phyloP scores from a whole-genome alignment of 108 stramenopile species.

The Nannochloropsis granulata region DNA sequence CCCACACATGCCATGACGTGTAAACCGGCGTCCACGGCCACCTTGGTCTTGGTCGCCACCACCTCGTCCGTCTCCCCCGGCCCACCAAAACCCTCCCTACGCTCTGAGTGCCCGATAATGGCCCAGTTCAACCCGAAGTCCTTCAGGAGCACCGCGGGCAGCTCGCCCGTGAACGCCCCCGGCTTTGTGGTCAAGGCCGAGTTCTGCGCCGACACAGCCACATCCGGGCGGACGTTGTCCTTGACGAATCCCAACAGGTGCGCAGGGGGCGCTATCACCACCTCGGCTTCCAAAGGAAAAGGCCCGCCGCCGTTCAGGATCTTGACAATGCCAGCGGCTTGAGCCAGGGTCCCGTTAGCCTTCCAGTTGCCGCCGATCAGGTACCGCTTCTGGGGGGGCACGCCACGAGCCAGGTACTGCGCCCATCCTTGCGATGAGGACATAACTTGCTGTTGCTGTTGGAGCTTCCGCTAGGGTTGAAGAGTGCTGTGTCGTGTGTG shows the following conservation, averaged over 20 bases:
- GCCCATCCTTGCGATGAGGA: neutral
- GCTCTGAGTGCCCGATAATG: constrained; percentile 93
- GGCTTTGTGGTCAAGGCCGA: constrained; percentile 2
- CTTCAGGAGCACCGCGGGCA: constrained; percentile 68
- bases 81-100: constrained; percentile 73
- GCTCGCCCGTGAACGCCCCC: constrained; percentile 96
- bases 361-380: constrained; percentile 99
- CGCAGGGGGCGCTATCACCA: constrained; percentile 42
- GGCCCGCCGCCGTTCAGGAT: constrained; percentile 34
- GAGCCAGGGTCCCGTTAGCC: constrained; percentile 57
- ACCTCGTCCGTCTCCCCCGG: constrained; percentile 72
- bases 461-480: too few species aligned
- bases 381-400: constrained; percentile 31
- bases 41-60: constrained; percentile 85
- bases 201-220: constrained; percentile 12
- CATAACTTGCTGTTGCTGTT: neutral
- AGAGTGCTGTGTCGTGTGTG: too few species aligned
- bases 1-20: constrained; percentile 97
- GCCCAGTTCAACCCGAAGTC: constrained; percentile 92
- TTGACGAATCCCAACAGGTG: constrained; percentile 1
- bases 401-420: neutral
- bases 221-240: neutral
- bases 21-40: constrained; percentile 81
- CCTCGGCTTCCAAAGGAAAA: constrained; percentile 40
- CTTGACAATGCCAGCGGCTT: constrained; percentile 18